These are phyloP conservation scores for Ophiostoma australiae DNA, from an alignment of 2,329 filamentous ascomycete species.

Conservation along the genomic window DNA sequence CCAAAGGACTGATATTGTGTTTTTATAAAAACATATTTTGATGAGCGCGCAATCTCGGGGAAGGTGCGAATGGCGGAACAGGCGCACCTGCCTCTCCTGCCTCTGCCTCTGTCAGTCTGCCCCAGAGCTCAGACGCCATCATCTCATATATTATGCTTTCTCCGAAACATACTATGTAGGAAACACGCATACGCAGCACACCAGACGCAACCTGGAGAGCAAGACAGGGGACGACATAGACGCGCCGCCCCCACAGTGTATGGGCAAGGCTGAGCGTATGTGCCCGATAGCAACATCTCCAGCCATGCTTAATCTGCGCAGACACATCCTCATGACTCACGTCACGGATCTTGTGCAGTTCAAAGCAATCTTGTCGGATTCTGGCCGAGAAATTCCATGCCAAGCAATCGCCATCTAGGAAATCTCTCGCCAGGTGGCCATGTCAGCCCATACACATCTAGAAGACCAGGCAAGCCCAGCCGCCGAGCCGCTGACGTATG, in stretches of 20 bases:
- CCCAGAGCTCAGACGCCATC: neutral
- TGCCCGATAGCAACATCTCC: neutral
- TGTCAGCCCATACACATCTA: neutral
- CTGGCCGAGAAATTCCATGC: neutral
- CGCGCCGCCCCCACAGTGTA: neutral
- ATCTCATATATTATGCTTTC: neutral
- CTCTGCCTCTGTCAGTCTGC: neutral
- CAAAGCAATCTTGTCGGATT: neutral
- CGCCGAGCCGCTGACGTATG: no score
- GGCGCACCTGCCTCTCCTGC: neutral
- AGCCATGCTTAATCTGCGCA: neutral
- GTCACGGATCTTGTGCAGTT: neutral
- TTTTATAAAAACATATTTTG: neutral
- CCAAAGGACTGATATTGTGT: neutral
- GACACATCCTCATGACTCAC: no score
- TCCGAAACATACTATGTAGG: conserved; percentile 2
- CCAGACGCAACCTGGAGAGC: neutral
- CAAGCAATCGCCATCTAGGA: neutral
- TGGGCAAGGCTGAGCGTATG: neutral
- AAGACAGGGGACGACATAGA: neutral
- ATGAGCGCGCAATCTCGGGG: neutral
- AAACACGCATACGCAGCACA: neutral
- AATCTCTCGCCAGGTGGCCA: neutral
- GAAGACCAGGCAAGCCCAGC: neutral
- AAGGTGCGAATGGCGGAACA: neutral